A percentile compares a stretch with the other conserved stretches of the same genome.
These are phyloP conservation scores for Aspergillus texensis DNA, from an alignment of 2,329 filamentous ascomycete species.

Conservation along the genomic window DNA sequence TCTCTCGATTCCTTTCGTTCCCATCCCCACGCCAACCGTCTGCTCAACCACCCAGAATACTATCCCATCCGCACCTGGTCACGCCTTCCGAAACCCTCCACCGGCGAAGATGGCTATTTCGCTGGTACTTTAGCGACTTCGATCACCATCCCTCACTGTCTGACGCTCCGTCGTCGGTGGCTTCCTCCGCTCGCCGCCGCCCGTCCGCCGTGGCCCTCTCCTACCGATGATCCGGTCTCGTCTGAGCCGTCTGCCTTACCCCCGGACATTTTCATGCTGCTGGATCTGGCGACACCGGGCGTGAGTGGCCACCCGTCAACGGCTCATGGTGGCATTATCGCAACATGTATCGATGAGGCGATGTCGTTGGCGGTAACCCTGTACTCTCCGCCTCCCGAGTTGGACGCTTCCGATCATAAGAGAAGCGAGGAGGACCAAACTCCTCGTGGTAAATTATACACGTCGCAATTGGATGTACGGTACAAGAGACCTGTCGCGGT, in stretches of 20 bases:
- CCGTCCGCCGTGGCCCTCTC: slow-evolving; percentile 29
- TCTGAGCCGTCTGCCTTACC: slow-evolving; percentile 27
- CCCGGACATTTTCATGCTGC: slow-evolving; percentile 42
- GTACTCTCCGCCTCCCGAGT: slow-evolving; percentile 13
- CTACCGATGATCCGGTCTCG: slow-evolving; percentile 16
- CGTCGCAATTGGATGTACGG: slow-evolving; percentile 44
- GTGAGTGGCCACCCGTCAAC: slow-evolving; percentile 43
- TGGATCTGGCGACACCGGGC: slow-evolving; percentile 38
- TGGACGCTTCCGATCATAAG: slow-evolving; percentile 25
- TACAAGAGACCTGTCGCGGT: slow-evolving; percentile 41
- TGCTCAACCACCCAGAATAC: slow-evolving; percentile 40
- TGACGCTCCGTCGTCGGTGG: slow-evolving; percentile 41
- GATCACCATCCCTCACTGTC: slow-evolving; percentile 43
- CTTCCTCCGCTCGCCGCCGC: slow-evolving; percentile 25
- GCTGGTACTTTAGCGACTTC: slow-evolving; percentile 41
- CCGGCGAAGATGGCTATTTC: slow-evolving; percentile 49
- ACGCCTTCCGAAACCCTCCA: slow-evolving; percentile 40
- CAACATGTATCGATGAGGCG: slow-evolving; percentile 47
- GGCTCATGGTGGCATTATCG: slow-evolving; percentile 45
- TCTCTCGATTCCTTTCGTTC: slow-evolving; percentile 29
- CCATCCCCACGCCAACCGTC: slow-evolving; percentile 33
- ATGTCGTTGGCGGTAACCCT: slow-evolving; percentile 43
- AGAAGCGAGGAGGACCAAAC: slow-evolving; percentile 17
- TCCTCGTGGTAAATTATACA: slow-evolving; percentile 39
- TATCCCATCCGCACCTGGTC: slow-evolving; percentile 43